phyloP scores from a whole-genome alignment of 73 alveolate species.

The Urostyla sp. region DNA sequence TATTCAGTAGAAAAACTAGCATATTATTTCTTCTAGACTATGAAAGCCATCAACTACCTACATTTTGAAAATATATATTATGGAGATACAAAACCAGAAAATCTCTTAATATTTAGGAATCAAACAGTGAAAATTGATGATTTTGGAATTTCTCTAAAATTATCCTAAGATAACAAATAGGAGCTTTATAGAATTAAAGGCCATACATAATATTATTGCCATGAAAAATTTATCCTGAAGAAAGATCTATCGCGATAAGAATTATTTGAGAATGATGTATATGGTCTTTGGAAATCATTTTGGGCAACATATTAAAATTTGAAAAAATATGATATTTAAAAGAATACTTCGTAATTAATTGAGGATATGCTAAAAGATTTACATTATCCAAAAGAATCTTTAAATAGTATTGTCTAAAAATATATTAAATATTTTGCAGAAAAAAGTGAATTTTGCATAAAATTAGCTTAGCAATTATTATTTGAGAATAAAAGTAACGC shows the following conservation, averaged over 20 bases:
- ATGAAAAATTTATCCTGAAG: not conserved
- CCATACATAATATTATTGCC: not conserved
- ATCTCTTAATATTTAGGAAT: conserved; percentile 49
- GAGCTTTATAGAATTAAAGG: conserved; percentile 12
- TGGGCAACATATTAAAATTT: not conserved
- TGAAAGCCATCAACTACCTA: conserved; percentile 41
- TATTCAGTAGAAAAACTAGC: conserved; percentile 40
- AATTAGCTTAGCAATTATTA: not conserved
- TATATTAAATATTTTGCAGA: not conserved
- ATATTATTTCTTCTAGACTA: conserved; percentile 14
- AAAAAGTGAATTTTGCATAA: not conserved
- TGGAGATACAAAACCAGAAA: conserved; percentile 64
- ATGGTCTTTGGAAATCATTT: conserved; percentile 26
- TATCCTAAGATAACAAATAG: not conserved
- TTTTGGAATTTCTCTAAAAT: conserved; percentile 39
- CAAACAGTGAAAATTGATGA: conserved; percentile 45
- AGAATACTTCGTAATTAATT: not conserved
- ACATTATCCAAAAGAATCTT: not conserved
- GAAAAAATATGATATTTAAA: not conserved
- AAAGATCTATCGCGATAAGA: not conserved
- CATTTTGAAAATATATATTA: conserved; percentile 40
- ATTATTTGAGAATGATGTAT: not conserved
- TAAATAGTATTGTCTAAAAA: not conserved
- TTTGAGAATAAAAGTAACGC: conserved; percentile 1
- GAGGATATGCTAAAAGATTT: conserved; percentile 11